These are phyloP conservation scores for Zygosaccharomyces rouxii DNA, from an alignment of 805 yeast species.

Conservation along the genomic window DNA sequence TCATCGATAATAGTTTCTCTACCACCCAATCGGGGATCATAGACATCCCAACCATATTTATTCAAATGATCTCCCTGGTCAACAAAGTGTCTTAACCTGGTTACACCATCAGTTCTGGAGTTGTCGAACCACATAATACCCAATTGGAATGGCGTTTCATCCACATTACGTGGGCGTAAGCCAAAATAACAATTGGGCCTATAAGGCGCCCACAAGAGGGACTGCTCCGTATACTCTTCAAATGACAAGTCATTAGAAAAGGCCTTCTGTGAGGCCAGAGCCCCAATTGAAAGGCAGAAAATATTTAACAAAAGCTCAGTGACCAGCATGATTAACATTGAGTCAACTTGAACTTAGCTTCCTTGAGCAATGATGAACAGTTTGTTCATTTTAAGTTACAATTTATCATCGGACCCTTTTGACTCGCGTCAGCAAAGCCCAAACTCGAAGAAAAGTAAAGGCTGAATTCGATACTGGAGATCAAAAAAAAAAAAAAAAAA, in stretches of 20 bases:
- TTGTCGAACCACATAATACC: slow-evolving; percentile 88
- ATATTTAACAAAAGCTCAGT: slow-evolving; percentile 1
- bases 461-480: neutral
- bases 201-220: slow-evolving; percentile 89
- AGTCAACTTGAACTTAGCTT: neutral
- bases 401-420: neutral
- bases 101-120: slow-evolving; percentile 50
- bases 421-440: neutral
- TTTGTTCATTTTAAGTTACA: neutral
- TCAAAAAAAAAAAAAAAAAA: no score
- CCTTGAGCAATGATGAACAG: neutral
- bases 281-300: slow-evolving; percentile 1
- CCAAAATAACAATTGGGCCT: slow-evolving; percentile 85
- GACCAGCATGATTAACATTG: slow-evolving; percentile 6
- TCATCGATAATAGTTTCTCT: slow-evolving; percentile 66
- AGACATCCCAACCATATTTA: slow-evolving; percentile 79
- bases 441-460: neutral
- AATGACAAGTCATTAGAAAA: slow-evolving; percentile 16
- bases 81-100: slow-evolving; percentile 64
- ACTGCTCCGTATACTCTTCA: slow-evolving; percentile 40
- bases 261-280: neutral
- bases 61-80: slow-evolving; percentile 66
- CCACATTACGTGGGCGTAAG: slow-evolving; percentile 57
- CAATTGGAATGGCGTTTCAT: slow-evolving; percentile 57
- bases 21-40: slow-evolving; percentile 88